Conservation (phyloP, 176 grass and related monocot species). For the Chloris gayana region DNA sequence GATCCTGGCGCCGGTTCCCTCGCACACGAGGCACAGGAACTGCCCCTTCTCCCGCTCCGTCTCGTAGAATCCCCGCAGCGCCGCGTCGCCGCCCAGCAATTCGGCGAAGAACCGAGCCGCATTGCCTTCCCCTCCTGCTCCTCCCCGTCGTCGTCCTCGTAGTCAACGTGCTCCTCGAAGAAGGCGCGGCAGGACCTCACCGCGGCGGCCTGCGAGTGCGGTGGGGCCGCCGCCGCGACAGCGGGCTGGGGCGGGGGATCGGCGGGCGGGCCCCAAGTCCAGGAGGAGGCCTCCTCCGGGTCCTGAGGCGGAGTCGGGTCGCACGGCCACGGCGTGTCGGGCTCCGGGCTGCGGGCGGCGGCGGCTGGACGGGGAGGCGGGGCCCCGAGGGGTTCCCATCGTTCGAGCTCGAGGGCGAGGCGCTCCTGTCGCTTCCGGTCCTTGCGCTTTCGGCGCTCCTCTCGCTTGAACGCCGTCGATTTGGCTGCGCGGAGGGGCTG, state of each 20-base stretch:
- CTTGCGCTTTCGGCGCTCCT: constrained; percentile 75
- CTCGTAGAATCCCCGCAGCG: constrained; percentile 59
- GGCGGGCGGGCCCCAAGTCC: constrained; percentile 40
- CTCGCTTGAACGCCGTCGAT: constrained; percentile 76
- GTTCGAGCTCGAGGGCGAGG: constrained; percentile 46
- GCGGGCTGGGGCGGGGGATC: neutral
- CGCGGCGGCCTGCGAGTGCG: constrained; percentile 38
- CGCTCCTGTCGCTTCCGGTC: constrained; percentile 58
- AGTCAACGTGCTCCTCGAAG: constrained; percentile 22
- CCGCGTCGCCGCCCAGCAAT: constrained; percentile 47
- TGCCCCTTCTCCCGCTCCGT: constrained; percentile 54
- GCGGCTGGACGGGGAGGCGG: constrained; percentile 23
- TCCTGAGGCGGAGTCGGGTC: constrained; percentile 39
- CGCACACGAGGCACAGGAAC: constrained; percentile 68
- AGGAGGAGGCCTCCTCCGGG: constrained; percentile 11
- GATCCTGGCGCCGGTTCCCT: constrained; percentile 43
- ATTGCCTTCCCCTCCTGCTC: constrained; percentile 26
- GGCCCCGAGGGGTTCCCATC: constrained; percentile 57
- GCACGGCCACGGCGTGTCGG: constrained; percentile 64
- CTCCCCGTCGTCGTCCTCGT: neutral
- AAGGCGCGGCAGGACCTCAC: constrained; percentile 49
- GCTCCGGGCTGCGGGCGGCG: neutral
- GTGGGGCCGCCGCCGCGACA: constrained; percentile 4
- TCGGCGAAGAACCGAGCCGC: constrained; percentile 55
- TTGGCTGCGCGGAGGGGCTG: constrained; percentile 44